A percentile compares a stretch with the other conserved stretches of the same genome.
phyloP scores from a whole-genome alignment of 345 rosid genomes.

The Rhizophora mangle region DNA sequence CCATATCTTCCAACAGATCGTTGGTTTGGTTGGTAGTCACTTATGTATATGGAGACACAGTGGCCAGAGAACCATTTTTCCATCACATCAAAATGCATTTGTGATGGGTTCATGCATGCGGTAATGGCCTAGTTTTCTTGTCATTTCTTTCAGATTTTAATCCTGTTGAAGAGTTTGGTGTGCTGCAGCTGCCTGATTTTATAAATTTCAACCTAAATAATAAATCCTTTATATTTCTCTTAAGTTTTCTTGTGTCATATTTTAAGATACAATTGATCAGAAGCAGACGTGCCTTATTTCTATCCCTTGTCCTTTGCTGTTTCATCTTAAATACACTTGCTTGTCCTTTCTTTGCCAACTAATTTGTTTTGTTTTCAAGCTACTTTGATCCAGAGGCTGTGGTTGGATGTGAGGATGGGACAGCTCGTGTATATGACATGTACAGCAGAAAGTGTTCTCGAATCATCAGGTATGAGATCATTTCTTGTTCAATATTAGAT shows the following conservation, averaged over 20 bases:
- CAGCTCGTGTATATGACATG: conserved; percentile 87
- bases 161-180: not conserved
- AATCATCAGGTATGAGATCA: conserved; percentile 52
- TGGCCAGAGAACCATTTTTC: conserved; percentile 71
- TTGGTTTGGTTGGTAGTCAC: conserved; percentile 79
- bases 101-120: conserved; percentile 81
- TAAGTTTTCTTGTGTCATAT: not conserved
- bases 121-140: conserved; percentile 33
- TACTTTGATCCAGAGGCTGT: conserved; percentile 91
- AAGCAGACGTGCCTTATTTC: no score
- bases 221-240: no score
- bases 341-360: not conserved
- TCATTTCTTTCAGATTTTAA: not conserved
- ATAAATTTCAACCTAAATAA: no score
- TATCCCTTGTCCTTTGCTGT: not conserved
- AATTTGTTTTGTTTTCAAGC: conserved; percentile 33
- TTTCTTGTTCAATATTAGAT: not conserved
- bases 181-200: no score
- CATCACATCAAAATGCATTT: conserved; percentile 64
- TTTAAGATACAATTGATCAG: not conserved
- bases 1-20: conserved; percentile 48
- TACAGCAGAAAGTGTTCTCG: conserved; percentile 78
- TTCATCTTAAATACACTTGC: not conserved
- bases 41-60: conserved; percentile 84
- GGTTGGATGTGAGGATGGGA: conserved; percentile 93